These are phyloP conservation scores for Linanthus parryae DNA, from an alignment of 148 eudicot species.

Conservation along the genomic window DNA sequence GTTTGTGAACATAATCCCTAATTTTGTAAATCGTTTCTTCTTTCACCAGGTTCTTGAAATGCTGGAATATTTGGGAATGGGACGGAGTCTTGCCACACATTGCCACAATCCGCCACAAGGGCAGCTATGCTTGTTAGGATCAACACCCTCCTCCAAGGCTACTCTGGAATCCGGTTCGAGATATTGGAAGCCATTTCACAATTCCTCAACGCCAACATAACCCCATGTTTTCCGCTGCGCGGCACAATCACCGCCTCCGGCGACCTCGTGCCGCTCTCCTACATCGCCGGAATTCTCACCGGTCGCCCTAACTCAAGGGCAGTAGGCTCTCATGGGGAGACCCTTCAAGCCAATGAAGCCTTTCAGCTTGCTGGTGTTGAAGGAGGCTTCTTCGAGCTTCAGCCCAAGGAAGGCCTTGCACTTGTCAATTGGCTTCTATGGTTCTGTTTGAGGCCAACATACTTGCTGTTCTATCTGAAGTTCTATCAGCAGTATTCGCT, in stretches of 20 bases:
- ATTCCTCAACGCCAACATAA: conserved; percentile 70
- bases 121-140: conserved; percentile 89
- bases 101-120: conserved; percentile 67
- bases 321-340: conserved; percentile 51
- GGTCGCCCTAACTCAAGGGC: conserved; percentile 84
- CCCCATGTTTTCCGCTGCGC: conserved; percentile 80
- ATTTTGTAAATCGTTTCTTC: too few species aligned
- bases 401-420: conserved; percentile 88
- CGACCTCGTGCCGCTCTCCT: conserved; percentile 78
- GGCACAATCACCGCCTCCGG: conserved; percentile 89
- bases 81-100: conserved; percentile 49
- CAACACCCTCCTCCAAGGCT: conserved; percentile 90
- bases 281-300: conserved; percentile 79
- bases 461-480: conserved; percentile 61
- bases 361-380: conserved; percentile 48
- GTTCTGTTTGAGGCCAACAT: conserved; percentile 73
- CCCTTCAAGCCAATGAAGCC: conserved; percentile 49
- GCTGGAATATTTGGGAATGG: conserved; percentile 81
- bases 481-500: conserved; percentile 71
- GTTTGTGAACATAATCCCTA: too few species aligned
- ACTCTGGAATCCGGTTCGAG: conserved; percentile 84
- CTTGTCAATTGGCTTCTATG: conserved; percentile 77
- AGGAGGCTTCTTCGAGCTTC: conserved; percentile 58
- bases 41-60: conserved; percentile 60
- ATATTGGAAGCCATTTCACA: conserved; percentile 65